Conservation (phyloP, 2,329 filamentous ascomycete species). For the Botrytis aclada region DNA sequence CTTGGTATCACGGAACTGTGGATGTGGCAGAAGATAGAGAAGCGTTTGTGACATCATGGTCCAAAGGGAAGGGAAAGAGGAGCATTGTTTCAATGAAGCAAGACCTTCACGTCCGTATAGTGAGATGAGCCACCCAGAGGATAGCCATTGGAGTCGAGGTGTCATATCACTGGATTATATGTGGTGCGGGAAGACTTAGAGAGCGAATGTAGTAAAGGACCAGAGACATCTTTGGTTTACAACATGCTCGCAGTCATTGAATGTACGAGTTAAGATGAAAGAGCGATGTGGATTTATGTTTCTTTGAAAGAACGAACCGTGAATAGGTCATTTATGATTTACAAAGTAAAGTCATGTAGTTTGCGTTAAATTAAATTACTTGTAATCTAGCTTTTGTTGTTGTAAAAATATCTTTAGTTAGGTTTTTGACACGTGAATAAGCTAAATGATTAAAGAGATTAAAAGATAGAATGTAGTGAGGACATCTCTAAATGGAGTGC, state of each 20-base stretch:
- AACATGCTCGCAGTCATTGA: neutral
- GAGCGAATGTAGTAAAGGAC: neutral
- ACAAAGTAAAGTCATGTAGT: accelerated
- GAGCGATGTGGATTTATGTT: neutral
- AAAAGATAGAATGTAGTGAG: neutral
- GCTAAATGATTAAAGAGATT: neutral
- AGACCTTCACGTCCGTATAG: neutral
- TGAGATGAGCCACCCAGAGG: neutral
- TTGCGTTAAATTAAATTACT: neutral
- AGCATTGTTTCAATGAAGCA: neutral
- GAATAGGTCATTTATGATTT: neutral
- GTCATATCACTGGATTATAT: neutral
- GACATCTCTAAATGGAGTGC: neutral
- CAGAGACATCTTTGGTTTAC: neutral
- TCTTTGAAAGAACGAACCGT: neutral
- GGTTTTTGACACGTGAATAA: neutral
- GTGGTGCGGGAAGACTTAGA: neutral
- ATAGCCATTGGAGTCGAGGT: neutral
- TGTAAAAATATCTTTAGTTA: neutral
- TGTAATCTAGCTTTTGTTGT: neutral
- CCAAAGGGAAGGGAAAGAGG: neutral
- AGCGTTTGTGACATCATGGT: neutral
- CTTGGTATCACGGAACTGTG: neutral
- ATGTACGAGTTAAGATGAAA: neutral
- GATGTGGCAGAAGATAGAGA: neutral